Percentiles rank a stretch among this genome's conserved stretches.
Conservation (phyloP, 495 filamentous ascomycete species). For the Penicillium tannophilum region DNA sequence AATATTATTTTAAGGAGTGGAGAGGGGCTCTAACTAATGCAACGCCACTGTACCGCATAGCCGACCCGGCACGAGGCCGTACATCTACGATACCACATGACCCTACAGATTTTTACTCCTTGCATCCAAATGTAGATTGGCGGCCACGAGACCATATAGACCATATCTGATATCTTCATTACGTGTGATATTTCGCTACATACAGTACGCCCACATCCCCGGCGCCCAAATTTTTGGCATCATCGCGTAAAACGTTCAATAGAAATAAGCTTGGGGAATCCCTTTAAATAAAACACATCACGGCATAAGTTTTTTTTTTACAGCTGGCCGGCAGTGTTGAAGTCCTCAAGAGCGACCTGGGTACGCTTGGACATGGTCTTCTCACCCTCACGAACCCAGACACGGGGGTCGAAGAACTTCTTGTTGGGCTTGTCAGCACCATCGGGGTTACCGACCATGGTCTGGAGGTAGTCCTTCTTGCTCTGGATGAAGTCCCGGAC, state of each 20-base stretch:
- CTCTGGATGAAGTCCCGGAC: slow-evolving; percentile 90
- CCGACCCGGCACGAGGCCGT: neutral
- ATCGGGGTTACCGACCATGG: slow-evolving; percentile 91
- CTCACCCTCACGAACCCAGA: slow-evolving; percentile 88
- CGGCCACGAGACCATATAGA: neutral
- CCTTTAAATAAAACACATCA: slow-evolving; percentile 4
- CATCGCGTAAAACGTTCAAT: slow-evolving; percentile 19
- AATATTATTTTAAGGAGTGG: too few relatives aligned
- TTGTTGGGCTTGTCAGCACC: slow-evolving; percentile 98
- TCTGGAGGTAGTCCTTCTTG: slow-evolving; percentile 92
- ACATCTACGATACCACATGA: neutral
- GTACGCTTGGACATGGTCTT: slow-evolving; percentile 91
- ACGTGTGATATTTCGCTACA: slow-evolving; percentile 35
- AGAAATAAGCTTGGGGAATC: slow-evolving; percentile 5
- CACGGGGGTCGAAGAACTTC: slow-evolving; percentile 88
- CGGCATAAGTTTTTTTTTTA: slow-evolving; percentile 52
- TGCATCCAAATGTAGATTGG: neutral
- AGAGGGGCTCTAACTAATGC: too few relatives aligned
- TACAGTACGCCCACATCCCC: slow-evolving; percentile 32
- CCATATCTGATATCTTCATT: slow-evolving; percentile 21
- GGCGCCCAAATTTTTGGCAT: slow-evolving; percentile 25
- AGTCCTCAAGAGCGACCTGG: slow-evolving; percentile 79
- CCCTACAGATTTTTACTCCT: neutral
- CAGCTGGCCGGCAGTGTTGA: slow-evolving; percentile 84
- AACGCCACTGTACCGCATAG: too few relatives aligned